Conservation (phyloP, 345 rosid species). For the Pelargonium nanum region DNA sequence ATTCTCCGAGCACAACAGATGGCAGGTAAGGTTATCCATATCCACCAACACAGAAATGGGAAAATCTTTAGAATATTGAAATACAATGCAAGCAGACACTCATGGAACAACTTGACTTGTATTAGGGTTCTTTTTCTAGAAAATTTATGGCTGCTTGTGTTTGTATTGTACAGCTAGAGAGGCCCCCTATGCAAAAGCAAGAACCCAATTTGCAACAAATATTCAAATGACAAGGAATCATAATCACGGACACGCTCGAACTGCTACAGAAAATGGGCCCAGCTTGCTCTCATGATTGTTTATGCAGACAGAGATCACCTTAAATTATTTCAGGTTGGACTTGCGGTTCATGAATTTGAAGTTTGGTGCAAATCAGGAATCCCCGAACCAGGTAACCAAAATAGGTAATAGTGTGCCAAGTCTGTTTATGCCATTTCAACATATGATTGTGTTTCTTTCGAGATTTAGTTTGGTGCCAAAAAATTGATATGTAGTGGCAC, state of each 20-base stretch:
- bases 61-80: conserved; percentile 1
- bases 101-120: neutral
- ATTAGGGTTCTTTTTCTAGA: neutral
- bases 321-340: no score
- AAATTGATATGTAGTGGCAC: no score
- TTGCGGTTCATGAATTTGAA: neutral
- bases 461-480: no score
- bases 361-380: neutral
- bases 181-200: conserved; percentile 94
- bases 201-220: conserved; percentile 69
- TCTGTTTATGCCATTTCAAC: no score
- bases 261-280: conserved; percentile 50
- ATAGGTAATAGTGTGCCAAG: no score
- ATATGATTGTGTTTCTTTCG: no score
- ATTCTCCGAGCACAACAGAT: conserved; percentile 78
- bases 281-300: conserved; percentile 29
- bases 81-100: neutral
- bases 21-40: conserved; percentile 42
- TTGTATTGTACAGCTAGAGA: conserved; percentile 59
- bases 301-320: no score
- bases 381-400: no score
- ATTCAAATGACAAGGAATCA: conserved; percentile 74
- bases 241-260: conserved; percentile 52
- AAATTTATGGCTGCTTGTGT: conserved; percentile 8
- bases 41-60: neutral